Evolutionary conservation across 441 rosid species (phyloP), one percentile per base, ranked within the genome.

Genomic region (Metrosideros polymorpha): DNA sequence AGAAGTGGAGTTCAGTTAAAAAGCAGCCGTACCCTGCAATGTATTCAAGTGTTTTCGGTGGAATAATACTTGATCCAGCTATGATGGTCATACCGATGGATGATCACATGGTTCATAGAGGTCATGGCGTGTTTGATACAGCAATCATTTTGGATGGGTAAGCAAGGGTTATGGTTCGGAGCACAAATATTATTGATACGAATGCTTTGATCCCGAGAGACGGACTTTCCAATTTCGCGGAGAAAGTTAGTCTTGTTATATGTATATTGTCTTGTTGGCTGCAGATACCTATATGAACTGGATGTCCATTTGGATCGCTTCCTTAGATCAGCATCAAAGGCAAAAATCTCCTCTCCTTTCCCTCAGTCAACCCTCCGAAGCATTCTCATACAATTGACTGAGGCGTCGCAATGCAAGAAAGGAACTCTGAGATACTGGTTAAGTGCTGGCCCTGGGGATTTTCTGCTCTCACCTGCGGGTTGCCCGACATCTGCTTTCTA

Each of bases 21-120:
- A 93, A 88, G 90, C 89, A 90, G 53, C 93, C 95, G 4, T 95
- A 92, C 86, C 97, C 94, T 45, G 95, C 94, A 56, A 94, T 95
- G 94, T 95, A 94, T 89, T 95, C 97, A 42, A 95, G 94, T 66
- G 75, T 91, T 39, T 95, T 85, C 86, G 94, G 96, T 66, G 96
- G 97, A 83, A 92, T 95, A 76, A 89, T 91, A 87, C 94, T 93
- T 22, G 95, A 95, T 89, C 95, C 96, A 25, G 94, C 95, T 56
- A 87, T 94, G 94, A 94, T 95, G 96, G 92, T 93, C 29, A 89
- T 95, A 83, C 97, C 95, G 15, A 91, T 95, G 18, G 97, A 95
- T 52, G 96, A 94, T 91, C 97, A 95, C 91, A 95, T 93, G 95
- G 96, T 94, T 88, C 97, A 94, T 87, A 90, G 95, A 76, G 94